Percentiles rank a stretch among this genome's conserved stretches.
Evolutionary conservation across 2,329 filamentous ascomycete species (phyloP).

Genomic region (Sarocladiaceae sp.): DNA sequence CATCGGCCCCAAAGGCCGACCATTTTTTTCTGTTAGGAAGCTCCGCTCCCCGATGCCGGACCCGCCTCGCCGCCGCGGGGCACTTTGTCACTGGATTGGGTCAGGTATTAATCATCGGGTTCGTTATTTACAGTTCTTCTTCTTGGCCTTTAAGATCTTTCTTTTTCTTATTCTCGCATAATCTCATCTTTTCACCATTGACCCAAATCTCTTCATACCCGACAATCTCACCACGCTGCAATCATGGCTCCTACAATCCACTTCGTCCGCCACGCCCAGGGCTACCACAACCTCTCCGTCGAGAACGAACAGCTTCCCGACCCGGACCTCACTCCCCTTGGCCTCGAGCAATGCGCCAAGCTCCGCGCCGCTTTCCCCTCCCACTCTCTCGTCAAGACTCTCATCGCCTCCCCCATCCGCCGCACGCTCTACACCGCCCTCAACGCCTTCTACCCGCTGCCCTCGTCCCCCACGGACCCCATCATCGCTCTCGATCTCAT

Average conservation of each 20-base stretch:
- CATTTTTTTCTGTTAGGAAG: constrained; percentile 1
- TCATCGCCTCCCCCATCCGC: constrained; percentile 73
- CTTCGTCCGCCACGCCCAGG: constrained; percentile 69
- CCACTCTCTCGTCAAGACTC: constrained; percentile 58
- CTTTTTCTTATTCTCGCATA: too few species aligned
- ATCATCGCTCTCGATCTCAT: constrained; percentile 66
- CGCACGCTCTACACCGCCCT: constrained; percentile 76
- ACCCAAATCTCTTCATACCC: not conserved
- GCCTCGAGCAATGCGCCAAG: constrained; percentile 63
- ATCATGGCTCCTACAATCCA: constrained; percentile 52
- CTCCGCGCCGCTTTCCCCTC: constrained; percentile 59
- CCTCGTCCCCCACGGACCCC: constrained; percentile 16
- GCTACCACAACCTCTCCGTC: constrained; percentile 69
- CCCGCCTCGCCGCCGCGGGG: constrained; percentile 2
- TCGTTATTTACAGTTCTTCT: too few species aligned
- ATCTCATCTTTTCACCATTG: too few species aligned
- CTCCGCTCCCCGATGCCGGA: constrained; percentile 7
- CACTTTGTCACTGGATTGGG: too few species aligned
- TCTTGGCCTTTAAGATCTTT: too few species aligned
- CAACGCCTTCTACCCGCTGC: constrained; percentile 52
- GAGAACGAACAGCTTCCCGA: constrained; percentile 71
- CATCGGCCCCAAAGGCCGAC: not conserved
- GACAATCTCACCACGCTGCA: not conserved
- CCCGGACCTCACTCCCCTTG: constrained; percentile 69
- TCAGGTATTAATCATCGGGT: too few species aligned